Percentiles rank a stretch among this genome's conserved stretches.
These are phyloP conservation scores for Acanthamoeba rhysodes DNA, from an alignment of 208 protist species.

Conservation along the genomic window DNA sequence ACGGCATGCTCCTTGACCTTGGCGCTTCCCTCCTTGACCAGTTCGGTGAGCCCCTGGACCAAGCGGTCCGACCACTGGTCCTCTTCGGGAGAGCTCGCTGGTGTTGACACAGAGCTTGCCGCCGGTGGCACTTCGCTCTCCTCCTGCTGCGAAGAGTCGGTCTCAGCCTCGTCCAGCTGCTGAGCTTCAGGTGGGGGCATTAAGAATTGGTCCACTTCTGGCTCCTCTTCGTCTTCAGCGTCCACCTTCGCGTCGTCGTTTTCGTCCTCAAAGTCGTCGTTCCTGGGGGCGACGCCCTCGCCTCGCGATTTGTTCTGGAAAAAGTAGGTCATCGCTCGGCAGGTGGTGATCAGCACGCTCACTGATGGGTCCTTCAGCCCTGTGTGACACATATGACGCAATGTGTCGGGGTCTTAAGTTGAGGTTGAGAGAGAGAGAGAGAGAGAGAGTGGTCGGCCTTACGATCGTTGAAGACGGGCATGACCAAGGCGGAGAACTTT, in stretches of 20 bases:
- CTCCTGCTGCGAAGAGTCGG: background rate
- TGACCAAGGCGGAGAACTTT: background rate
- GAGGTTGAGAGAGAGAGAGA: too few relatives aligned
- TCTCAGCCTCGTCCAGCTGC: background rate
- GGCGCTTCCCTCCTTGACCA: slow-evolving; percentile 39
- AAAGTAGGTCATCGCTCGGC: slow-evolving; percentile 45
- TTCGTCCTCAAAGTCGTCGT: background rate
- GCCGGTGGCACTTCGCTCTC: background rate
- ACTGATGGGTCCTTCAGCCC: slow-evolving; percentile 25
- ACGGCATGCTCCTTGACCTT: slow-evolving; percentile 61
- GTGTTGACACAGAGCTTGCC: background rate
- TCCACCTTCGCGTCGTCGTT: background rate
- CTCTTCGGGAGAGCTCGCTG: background rate
- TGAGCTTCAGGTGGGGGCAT: too few relatives aligned
- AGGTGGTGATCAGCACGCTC: slow-evolving; percentile 31
- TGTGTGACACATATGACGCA: background rate
- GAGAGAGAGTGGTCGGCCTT: background rate
- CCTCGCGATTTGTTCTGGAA: background rate
- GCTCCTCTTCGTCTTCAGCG: slow-evolving; percentile 16
- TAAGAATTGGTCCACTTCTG: background rate
- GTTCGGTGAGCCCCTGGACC: slow-evolving; percentile 13
- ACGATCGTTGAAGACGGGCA: slow-evolving; percentile 34
- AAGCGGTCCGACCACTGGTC: background rate
- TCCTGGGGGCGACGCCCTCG: background rate
- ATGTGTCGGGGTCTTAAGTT: background rate